Evolutionary conservation across 1,284 basidiomycete species (phyloP).

Genomic region (Cutaneotrichosporon dermatis): DNA sequence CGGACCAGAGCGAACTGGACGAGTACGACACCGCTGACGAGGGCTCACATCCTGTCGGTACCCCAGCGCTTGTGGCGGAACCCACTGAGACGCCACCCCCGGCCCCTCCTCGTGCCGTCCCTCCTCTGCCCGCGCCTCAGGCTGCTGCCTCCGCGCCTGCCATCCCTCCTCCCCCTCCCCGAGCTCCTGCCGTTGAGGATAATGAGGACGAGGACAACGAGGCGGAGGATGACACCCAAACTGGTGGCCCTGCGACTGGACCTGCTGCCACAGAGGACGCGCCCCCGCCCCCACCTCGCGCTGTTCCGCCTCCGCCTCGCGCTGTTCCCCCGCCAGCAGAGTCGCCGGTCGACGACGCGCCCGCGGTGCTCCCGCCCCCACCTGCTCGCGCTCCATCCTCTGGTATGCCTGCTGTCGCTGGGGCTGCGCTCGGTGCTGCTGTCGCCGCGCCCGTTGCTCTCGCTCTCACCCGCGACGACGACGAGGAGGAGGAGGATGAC

Average conservation of each 20-base stretch:
- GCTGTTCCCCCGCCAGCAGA: not conserved
- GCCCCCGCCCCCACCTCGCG: too few species aligned
- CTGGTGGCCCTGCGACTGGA: too few species aligned
- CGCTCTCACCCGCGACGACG: not conserved
- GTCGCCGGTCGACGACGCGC: slow-evolving; percentile 1
- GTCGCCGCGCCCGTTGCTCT: not conserved
- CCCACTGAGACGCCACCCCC: slow-evolving; percentile 3
- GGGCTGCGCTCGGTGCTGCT: not conserved
- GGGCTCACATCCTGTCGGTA: not conserved
- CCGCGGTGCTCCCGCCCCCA: slow-evolving; percentile 7
- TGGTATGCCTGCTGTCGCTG: not conserved
- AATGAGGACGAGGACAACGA: too few species aligned
- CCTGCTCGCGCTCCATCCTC: slow-evolving; percentile 20
- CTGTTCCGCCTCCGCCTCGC: not conserved
- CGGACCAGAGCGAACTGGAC: too few species aligned
- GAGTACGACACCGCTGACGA: not conserved
- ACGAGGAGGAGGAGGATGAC: slow-evolving; percentile 11
- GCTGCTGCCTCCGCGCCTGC: too few species aligned
- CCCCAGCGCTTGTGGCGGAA: not conserved
- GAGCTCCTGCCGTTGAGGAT: too few species aligned
- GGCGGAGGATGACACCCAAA: too few species aligned
- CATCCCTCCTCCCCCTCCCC: too few species aligned
- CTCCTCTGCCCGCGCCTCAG: not conserved
- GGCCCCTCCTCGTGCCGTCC: slow-evolving; percentile 20
- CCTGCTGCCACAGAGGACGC: too few species aligned